Evolutionary conservation across 305 asterid genomes (phyloP).

Genomic region (Fraxinus albicans): DNA sequence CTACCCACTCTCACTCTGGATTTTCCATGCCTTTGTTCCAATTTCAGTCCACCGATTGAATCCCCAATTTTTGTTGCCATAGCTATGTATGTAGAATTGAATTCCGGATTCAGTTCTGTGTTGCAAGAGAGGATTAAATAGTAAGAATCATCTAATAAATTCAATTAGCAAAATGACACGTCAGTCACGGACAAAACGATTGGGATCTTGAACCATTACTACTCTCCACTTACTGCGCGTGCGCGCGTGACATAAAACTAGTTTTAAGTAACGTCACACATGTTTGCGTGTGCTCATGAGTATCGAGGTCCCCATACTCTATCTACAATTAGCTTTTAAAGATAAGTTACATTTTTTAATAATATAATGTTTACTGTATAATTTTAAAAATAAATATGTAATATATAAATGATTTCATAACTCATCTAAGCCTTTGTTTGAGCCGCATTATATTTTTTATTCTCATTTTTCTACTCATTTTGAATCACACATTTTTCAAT

Average conservation of each 20-base stretch:
- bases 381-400: too few species aligned
- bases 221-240: not conserved
- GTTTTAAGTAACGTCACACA: not conserved
- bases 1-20: slow-evolving; percentile 79
- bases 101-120: not conserved
- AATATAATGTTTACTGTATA: too few species aligned
- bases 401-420: not conserved
- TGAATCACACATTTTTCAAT: too few species aligned
- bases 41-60: slow-evolving; percentile 38
- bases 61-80: not conserved
- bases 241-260: not conserved
- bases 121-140: not conserved
- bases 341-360: not conserved
- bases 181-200: not conserved
- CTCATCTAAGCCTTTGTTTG: too few species aligned
- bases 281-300: not conserved
- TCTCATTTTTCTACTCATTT: too few species aligned
- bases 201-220: not conserved
- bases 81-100: not conserved
- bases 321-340: not conserved
- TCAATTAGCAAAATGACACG: not conserved
- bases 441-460: too few species aligned
- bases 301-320: not conserved
- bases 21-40: slow-evolving; percentile 92
- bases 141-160: not conserved